These are phyloP conservation scores for Rosellinia necatrix DNA, from an alignment of 2,329 filamentous ascomycete genomes.

Conservation along the genomic window DNA sequence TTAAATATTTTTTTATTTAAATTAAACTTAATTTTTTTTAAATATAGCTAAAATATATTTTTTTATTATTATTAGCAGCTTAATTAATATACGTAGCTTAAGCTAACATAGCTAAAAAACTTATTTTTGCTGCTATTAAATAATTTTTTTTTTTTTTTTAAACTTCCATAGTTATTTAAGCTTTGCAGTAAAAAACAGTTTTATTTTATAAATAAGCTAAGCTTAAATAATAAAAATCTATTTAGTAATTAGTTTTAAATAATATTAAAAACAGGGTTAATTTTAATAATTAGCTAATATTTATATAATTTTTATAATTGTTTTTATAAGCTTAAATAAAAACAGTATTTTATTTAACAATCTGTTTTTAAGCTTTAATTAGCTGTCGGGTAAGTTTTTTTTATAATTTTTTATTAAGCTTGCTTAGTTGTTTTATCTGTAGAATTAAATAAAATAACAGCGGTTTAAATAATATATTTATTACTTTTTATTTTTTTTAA, in stretches of 20 bases:
- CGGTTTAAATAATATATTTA: no score
- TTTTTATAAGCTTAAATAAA: not conserved
- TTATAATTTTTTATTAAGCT: not conserved
- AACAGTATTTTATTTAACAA: not conserved
- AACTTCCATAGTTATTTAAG: not conserved
- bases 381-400: not conserved
- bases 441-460: no score
- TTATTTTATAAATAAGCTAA: not conserved
- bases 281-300: not conserved
- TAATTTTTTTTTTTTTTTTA: not conserved
- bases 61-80: no score
- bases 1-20: not conserved
- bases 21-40: no score
- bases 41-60: no score
- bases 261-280: not conserved
- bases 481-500: not conserved
- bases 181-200: not conserved
- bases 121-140: not conserved
- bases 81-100: not conserved
- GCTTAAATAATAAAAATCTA: not conserved
- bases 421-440: no score
- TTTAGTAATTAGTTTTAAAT: not conserved
- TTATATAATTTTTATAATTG: not conserved
- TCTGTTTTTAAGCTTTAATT: not conserved
- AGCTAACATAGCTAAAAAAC: not conserved